Evolutionary conservation across 2,329 filamentous ascomycete species (phyloP), one percentile per base, ranked within the genome.

Genomic region (Dactylellina drechsleri): DNA sequence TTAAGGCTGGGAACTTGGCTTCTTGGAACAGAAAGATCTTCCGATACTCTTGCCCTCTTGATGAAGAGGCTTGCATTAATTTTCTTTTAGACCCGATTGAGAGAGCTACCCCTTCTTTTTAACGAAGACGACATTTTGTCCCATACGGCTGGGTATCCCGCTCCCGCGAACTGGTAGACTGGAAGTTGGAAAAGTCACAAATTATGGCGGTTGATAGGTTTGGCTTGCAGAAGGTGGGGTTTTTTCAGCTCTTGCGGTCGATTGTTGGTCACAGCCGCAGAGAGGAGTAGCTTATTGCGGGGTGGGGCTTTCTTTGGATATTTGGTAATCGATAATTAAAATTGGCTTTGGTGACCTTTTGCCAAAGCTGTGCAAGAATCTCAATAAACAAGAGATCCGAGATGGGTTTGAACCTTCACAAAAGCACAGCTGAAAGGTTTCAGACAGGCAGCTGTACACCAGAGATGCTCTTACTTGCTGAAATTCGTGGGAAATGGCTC

Each of bases 121-220:
- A 52, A 52, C 47, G 47, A 56, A 65, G 31, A 57, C 43, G 15
- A 47, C 15, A 28, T 36, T 50, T 8, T 23, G 53, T 70, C 43
- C 66, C 66, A 70, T 57, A 70, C 66, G 66, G 66, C 66, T 70
- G 58, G 58, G 66, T 70, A 58, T 70, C 66, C 66, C 57, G 66
- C 58, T 70, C 66, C 66, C 66, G 66, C 66, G 66, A 70, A 52
- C 58, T 70, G 66, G 66, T 26, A 40, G 31, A 13, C 15, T 36
- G 53, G 31, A 20, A 31, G 20, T 56, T 52, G 47, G 16, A 52
- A 23, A 52, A 8, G 5, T n/a, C 47, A 13, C 43, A 56, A 41
- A 31, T n/a, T 31, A 26, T 16, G 53, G 31, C 31, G 31, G 31
- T 36, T 31, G 36, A 58, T 58, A 58, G 54, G 54, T 26, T 18